Base-by-base conservation (phyloP, 208 protist genomes). In the Angomonas deanei region DNA sequence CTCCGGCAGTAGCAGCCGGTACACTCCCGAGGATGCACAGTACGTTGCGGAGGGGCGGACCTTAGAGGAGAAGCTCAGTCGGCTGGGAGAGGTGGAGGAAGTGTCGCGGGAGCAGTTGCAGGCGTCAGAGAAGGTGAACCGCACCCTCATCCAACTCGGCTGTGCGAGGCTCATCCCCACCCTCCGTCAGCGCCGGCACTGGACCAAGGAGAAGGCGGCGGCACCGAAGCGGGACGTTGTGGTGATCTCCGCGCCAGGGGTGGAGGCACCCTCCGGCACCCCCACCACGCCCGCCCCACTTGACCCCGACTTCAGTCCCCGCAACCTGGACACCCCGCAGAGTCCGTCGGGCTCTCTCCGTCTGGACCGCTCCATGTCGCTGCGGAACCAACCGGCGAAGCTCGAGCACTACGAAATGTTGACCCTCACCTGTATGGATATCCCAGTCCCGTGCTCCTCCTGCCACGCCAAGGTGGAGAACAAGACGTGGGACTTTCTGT, bases 401-500 rank as follows among this genome's bases (percentile, higher is more conserved):
- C 66, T 88, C 32, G 81, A 88, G 71, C 87, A 88, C 64, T 91
- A 84, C 74, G 79, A 94, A 61, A 33, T 94, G 64, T 56, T 94
- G 11, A 82, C 84, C 10, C 64, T 94, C 32, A 90, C 81, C 11
- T 77, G 71, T 36, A 62, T 70, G 8, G 74, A 83, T 42, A 68
- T 94, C 34, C 3, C 3, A 10, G 58, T 78, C 48, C 61, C 78
- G 21, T 61, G 52, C 27, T 68, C 68, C 48, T 46, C 31, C 39
- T 75, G 78, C 15, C 70, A 71, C 48, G 67, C 76, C 4, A 28
- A 73, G 21, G 70, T 91, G 0, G 75, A 77, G 32, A 68, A 62
- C 58, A 50, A 82, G 58, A 74, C 82, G 27, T 94, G 88, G 84
- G 84, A 94, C 74, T 94, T 94, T 33, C 66, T 94, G n/a, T 78